Percentiles rank a stretch among this genome's conserved stretches.
These are phyloP conservation scores for Colletotrichum lindemuthianum DNA, from an alignment of 2,329 filamentous ascomycete genomes.

Conservation along the genomic window DNA sequence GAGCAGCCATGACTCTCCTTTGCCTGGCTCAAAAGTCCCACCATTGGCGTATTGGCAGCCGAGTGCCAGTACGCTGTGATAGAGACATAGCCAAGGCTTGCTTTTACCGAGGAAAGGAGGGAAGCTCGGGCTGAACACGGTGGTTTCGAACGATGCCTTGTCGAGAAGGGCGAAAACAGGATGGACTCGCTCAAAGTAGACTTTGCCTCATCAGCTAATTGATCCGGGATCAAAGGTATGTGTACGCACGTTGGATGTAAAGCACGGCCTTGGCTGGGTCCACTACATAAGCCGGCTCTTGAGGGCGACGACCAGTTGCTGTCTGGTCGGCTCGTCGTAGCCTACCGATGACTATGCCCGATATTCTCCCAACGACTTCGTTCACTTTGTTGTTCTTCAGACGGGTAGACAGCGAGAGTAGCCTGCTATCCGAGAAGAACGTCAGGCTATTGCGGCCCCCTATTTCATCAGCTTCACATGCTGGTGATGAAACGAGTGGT, in stretches of 20 bases:
- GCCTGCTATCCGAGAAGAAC: slow-evolving; percentile 44
- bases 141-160: slow-evolving; percentile 46
- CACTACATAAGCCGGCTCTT: slow-evolving; percentile 2
- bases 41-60: slow-evolving; percentile 48
- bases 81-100: slow-evolving; percentile 49
- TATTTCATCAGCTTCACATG: slow-evolving; percentile 26
- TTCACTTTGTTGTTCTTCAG: slow-evolving; percentile 44
- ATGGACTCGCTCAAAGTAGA: slow-evolving; percentile 52
- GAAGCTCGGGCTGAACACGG: slow-evolving; percentile 42
- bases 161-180: slow-evolving; percentile 53
- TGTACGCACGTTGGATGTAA: neutral
- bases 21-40: slow-evolving; percentile 50
- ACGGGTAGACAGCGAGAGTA: slow-evolving; percentile 42
- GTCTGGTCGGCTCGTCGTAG: slow-evolving; percentile 27
- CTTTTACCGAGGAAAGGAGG: slow-evolving; percentile 39
- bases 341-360: slow-evolving; percentile 37
- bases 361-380: slow-evolving; percentile 43
- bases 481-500: neutral
- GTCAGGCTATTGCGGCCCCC: slow-evolving; percentile 42
- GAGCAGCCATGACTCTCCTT: slow-evolving; percentile 50
- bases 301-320: slow-evolving; percentile 1
- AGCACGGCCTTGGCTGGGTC: slow-evolving; percentile 3
- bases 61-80: slow-evolving; percentile 50
- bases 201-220: slow-evolving; percentile 32
- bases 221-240: too few species aligned